A percentile compares a stretch with the other conserved stretches of the same genome.
phyloP scores from a whole-genome alignment of 129 eudicot species.

The Scalesia atractyloides region DNA sequence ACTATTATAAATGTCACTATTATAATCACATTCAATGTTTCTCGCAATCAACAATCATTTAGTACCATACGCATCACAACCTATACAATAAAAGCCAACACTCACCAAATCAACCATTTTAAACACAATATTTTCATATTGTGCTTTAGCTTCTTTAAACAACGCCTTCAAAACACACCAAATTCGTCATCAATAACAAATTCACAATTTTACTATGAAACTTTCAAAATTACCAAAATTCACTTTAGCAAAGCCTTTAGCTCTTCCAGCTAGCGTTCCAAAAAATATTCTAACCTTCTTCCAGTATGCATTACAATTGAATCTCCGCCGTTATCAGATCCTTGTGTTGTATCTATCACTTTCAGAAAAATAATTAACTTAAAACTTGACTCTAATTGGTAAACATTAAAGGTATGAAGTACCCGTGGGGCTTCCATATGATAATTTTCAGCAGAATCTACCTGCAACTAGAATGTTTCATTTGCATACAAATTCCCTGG shows the following conservation, averaged over 20 bases:
- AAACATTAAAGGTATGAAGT: too few species aligned
- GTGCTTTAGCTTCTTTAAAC: slow-evolving; percentile 81
- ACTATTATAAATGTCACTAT: neutral
- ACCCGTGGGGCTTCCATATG: too few species aligned
- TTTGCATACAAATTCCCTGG: too few species aligned
- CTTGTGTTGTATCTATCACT: too few species aligned
- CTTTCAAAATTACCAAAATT: neutral
- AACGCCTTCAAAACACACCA: slow-evolving; percentile 52
- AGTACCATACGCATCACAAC: neutral
- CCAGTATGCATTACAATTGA: neutral
- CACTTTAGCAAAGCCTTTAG: slow-evolving; percentile 98
- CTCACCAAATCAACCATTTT: slow-evolving; percentile 90
- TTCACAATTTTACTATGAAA: neutral
- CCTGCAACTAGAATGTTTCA: too few species aligned
- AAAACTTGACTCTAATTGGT: too few species aligned
- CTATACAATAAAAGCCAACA: slow-evolving; percentile 11
- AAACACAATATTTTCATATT: slow-evolving; percentile 74
- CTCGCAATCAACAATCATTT: neutral
- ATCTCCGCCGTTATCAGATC: slow-evolving; percentile 33
- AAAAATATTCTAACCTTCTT: slow-evolving; percentile 76
- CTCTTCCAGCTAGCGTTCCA: slow-evolving; percentile 95
- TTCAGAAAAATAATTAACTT: too few species aligned
- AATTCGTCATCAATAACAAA: neutral
- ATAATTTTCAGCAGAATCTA: too few species aligned
- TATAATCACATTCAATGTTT: slow-evolving; percentile 3